Evolutionary conservation across 768 basidiomycete species (phyloP), one percentile per base, ranked within the genome.

Genomic region (Hypholoma sublateritium): DNA sequence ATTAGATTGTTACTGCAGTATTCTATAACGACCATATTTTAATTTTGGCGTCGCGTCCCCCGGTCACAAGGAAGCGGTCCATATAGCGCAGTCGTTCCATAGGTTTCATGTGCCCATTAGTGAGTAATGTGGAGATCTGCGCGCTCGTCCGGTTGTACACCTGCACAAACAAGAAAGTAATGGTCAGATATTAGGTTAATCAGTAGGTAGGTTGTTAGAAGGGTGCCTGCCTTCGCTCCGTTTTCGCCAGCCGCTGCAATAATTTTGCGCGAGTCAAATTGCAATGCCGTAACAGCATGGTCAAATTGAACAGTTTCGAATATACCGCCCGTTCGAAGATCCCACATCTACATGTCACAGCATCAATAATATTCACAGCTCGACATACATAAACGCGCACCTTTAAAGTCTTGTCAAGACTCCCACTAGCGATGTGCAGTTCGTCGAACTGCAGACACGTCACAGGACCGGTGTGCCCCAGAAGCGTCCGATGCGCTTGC

Each of bases 381-480:
- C 43, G 36, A 21, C 17, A 57, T 52, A 54, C 50, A 48, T 22
- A 24, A 52, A 34, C 6, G 75, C 87, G 65, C 67, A 95, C 93
- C 67, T 93, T 80, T 53, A 99, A 81, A 4, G 91, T 89, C 74
- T 95, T 96, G 74, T 99, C 97, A 39, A 98, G 77, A 69, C 91
- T 91, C 37, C 97, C 97, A 51, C 89, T 95, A 43, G 88, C 86
- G 64, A 98, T 89, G 69, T 97, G 91, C 56, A 90, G 78, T 74
- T 98, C 95, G 75, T 99, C 97, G 67, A 99, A 98, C 70, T 98
- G 91, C 6, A 99, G 79, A 67, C 90, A 94, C 2, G 94, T 98
- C 49, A 99, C 86, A 8, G 97, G 95, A 0, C 80, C 92, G 4
- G 92, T 97, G 69, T 99, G 97, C 2, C 95, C 97, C 49, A 91